Conservation (phyloP, 192 early-diverging fungal genomes). For the Backusella psychrophila region DNA sequence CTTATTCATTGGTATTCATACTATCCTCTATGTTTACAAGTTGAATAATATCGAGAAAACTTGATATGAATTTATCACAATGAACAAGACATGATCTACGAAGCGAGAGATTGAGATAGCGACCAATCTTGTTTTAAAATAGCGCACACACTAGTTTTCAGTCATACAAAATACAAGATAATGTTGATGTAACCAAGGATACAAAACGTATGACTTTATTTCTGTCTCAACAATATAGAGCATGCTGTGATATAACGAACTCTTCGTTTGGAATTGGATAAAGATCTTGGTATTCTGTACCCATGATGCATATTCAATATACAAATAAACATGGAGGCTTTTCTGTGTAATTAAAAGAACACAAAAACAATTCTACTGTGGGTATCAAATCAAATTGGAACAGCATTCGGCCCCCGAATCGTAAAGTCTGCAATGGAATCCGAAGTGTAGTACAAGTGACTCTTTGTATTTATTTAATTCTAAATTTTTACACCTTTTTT, state of each 20-base stretch:
- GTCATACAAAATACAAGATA: neutral
- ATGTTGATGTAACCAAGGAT: neutral
- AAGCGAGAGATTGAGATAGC: neutral
- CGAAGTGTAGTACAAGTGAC: slow-evolving; percentile 2
- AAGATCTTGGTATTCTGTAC: neutral
- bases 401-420: neutral
- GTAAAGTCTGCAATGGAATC: slow-evolving; percentile 6
- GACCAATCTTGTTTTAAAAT: neutral
- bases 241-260: too few species aligned
- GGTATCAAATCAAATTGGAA: neutral
- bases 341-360: neutral
- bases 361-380: neutral
- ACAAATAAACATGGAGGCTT: neutral
- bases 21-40: neutral
- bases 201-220: neutral
- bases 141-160: neutral
- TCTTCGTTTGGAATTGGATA: too few species aligned
- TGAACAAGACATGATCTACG: neutral
- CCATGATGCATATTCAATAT: neutral
- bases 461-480: neutral
- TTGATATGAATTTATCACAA: neutral
- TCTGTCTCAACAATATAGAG: neutral
- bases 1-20: too few species aligned
- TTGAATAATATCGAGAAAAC: neutral
- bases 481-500: neutral